Base-by-base conservation (phyloP, 2,329 filamentous ascomycete species). In the Monosporascus sp. region DNA sequence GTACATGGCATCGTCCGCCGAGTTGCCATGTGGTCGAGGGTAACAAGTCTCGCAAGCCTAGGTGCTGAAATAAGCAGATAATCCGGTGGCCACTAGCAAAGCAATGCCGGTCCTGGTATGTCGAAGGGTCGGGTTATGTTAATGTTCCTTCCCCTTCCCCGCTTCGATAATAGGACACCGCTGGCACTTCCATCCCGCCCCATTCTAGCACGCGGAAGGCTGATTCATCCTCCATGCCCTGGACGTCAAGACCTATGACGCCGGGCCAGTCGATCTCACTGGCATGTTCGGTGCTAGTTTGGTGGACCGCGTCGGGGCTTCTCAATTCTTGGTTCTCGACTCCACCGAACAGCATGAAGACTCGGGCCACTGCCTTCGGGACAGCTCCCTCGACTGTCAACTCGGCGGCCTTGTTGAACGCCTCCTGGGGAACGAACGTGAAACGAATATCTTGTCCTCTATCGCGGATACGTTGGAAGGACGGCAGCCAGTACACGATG, bases 401-500 rank as follows among this genome's bases (percentile, higher is more conserved):
- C 14, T n/a, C 11, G 5, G 50, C 51, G 4, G 50, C 51, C 11
- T 47, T 44, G 34, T 38, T 31, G 2, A 45, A 52, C 2, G 22
- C 46, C 3, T 26, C 26, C 16, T 55, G 56, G 1, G 43, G 36
- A 9, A 50, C 36, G 16, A 57, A 57, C 2, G 49, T 45, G 24
- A 60, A 52, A 7, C 34, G 46, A 24, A 59, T 51, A 6, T 50
- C 37, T 2, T 48, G 43, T 4, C 48, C 43, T 4, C 41, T 19
- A 11, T 49, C 27, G n/a, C 53, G 51, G 31, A 55, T 49, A 2
- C 38, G 26, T n/a, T 36, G 43, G 16, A 58, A 54, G 16, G 52
- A 40, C 14, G 53, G 57, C 3, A 56, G 37, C 59, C 57, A 61
- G 46, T 52, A 49, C 1, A 57, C 44, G 22, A 56, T 50, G 48